These are phyloP conservation scores for Monosporascus sp. DNA, from an alignment of 2,329 filamentous ascomycete genomes.

Conservation along the genomic window DNA sequence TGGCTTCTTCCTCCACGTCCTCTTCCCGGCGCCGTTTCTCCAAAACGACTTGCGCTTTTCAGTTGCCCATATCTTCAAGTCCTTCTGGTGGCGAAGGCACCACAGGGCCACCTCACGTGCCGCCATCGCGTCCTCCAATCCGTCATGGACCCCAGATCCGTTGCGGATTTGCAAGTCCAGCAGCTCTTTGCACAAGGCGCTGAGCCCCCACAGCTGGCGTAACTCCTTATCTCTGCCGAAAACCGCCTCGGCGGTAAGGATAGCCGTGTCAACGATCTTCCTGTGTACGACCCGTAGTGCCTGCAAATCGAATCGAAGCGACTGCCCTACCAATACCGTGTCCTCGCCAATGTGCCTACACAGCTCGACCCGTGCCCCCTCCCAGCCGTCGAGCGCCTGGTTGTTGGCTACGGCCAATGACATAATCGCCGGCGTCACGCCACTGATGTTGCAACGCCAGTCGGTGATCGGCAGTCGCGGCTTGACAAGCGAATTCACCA, in stretches of 20 bases:
- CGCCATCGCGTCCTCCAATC: slow-evolving; percentile 41
- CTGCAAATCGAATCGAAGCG: slow-evolving; percentile 36
- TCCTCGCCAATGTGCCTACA: slow-evolving; percentile 34
- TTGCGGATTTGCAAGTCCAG: slow-evolving; percentile 29
- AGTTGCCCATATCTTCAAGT: slow-evolving; percentile 29
- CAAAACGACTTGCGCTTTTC: background rate
- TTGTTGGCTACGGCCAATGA: slow-evolving; percentile 21
- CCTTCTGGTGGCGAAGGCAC: slow-evolving; percentile 31
- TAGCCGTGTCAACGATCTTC: slow-evolving; percentile 36
- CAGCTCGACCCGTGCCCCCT: slow-evolving; percentile 33
- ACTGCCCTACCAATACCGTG: slow-evolving; percentile 42
- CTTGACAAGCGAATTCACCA: slow-evolving; percentile 34
- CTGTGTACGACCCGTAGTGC: slow-evolving; percentile 35
- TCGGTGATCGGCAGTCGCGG: slow-evolving; percentile 27
- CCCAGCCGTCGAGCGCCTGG: slow-evolving; percentile 31
- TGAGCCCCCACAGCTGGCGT: slow-evolving; percentile 24
- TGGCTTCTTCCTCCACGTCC: background rate
- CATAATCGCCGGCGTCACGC: slow-evolving; percentile 29
- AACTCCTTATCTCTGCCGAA: slow-evolving; percentile 1
- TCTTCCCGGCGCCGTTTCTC: background rate
- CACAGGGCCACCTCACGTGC: slow-evolving; percentile 40
- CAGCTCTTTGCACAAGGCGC: slow-evolving; percentile 28
- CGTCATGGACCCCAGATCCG: slow-evolving; percentile 33
- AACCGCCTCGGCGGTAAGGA: slow-evolving; percentile 31
- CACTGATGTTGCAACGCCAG: slow-evolving; percentile 33